phyloP scores from a whole-genome alignment of 495 filamentous ascomycete species.

The Cryomyces antarcticus region DNA sequence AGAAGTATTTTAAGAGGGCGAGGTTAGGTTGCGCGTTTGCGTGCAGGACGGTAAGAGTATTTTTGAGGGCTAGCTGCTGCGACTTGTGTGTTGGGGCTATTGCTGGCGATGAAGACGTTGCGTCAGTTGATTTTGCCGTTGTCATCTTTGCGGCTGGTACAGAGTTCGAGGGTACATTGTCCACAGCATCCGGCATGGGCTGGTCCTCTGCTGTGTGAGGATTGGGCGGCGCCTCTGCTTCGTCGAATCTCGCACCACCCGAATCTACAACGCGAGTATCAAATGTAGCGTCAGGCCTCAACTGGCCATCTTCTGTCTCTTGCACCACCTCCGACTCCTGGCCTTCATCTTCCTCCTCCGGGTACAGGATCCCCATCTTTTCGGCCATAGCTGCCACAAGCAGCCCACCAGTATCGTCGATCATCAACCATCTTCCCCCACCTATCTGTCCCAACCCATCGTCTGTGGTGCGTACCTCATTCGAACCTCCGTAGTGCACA shows the following conservation, averaged over 20 bases:
- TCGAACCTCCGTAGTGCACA: constrained; percentile 31
- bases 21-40: constrained; percentile 79
- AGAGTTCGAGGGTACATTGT: not conserved
- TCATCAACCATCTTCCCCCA: constrained; percentile 62
- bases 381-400: constrained; percentile 79
- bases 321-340: not conserved
- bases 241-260: not conserved
- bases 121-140: not conserved
- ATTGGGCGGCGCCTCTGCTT: not conserved
- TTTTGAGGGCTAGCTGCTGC: constrained; percentile 28
- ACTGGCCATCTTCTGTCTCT: not conserved
- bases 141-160: not conserved
- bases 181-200: not conserved
- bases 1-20: constrained; percentile 67
- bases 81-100: too few relatives aligned
- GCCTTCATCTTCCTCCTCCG: constrained; percentile 9
- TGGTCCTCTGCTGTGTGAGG: not conserved
- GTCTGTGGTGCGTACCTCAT: constrained; percentile 10
- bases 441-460: constrained; percentile 21
- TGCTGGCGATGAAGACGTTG: too few relatives aligned
- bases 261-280: too few relatives aligned
- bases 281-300: too few relatives aligned
- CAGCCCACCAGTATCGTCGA: constrained; percentile 80
- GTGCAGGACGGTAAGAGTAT: constrained; percentile 78
- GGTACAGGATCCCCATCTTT: constrained; percentile 67